Base-by-base conservation (phyloP, 2,329 filamentous ascomycete species). In the Calonectria crousiana region DNA sequence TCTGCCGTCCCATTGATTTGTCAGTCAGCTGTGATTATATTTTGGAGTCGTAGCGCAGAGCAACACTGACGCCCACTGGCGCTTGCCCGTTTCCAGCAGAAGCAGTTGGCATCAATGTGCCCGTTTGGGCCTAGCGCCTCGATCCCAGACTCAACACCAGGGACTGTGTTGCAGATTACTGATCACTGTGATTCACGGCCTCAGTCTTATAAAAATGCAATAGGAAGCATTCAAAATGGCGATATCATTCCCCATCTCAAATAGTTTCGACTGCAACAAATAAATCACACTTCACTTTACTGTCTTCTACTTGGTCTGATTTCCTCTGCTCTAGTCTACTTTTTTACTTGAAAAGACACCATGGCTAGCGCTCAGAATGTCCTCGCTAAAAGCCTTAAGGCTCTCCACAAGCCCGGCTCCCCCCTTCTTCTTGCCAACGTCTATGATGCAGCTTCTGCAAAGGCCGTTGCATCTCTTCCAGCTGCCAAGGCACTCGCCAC, bases 401-500 rank as follows among this genome's bases (percentile, higher is more conserved):
- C 41, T 32, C 62, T 66, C 23, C 62, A 66, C 30, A 47, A 51
- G 20, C 62, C 62, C 26, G 41, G 47, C 30, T 66, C 62, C 2
- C 62, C 62, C 36, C 62, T 66, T 13, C 32, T 66, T 36, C 62
- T 66, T 14, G 62, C 62, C 26, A 66, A 66, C 38, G 62, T 66
- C 8, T 66, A 66, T 23, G 62, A 66, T 16, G 62, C 62, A 20
- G 44, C 23, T 26, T 66, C 62, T 16, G 62, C 62, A 16, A 66
- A 66, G 13, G 44, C 62, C 3, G 62, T 66, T 13, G 62, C 62
- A 6, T 66, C 62, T 66, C 30, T 66, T 4, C 62, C 38, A 16
- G 62, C 62, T 16, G 62, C 62, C 41, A 66, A 66, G 9, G 62
- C 62, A 0, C 30, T 66, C 4, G 62, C 62, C 6, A 66, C 62